Base-by-base conservation (phyloP, 306 rosid genomes). In the Delonix regia region DNA sequence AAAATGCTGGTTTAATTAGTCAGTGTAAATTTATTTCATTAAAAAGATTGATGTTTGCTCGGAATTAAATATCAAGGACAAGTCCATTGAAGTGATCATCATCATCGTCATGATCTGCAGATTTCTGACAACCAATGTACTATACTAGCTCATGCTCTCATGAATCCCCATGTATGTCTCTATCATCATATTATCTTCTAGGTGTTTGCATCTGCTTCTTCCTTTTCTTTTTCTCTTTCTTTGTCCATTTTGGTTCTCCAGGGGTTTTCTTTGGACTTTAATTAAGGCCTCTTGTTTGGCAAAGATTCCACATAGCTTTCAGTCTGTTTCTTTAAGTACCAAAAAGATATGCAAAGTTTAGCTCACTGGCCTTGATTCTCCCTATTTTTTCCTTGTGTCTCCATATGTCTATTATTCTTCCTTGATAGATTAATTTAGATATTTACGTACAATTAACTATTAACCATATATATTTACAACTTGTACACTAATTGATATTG, bases 241-340 rank as follows among this genome's bases (percentile, higher is more conserved):
- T 60, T 84, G 47, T 56, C 53, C 69, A 70, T 72, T 63, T 77
- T 71, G 33, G 79, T 56, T 77, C 73, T 69, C 67, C 65, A 38
- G 68, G 59, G 79, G 25, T 62, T 77, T 67, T 59, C 66, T 55
- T 39, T 70, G 68, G 72, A 71, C 47, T 79, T 75, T 53, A 61
- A 69, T 22, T 10, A 67, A 41, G 34, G 30, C 24, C 45, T 53
- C 72, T 51, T 76, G 69, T 41, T 77, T 42, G 79, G 83, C 53
- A 78, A 69, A 85, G 83, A 85, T 85, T 79, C 80, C 79, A 68
- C 74, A 36, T 63, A 38, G 70, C 81, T 82, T 73, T 87, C 81
- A 79, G 48, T 76, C 81, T 81, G 62, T 83, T 71, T 36, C 34
- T n/a, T 9, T 52, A 18, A 69, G 71, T 83, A 75, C 74, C 63